Evolutionary conservation across 2,329 filamentous ascomycete species (phyloP), one percentile per base, ranked within the genome.

Genomic region (Boeremia lycopersici): DNA sequence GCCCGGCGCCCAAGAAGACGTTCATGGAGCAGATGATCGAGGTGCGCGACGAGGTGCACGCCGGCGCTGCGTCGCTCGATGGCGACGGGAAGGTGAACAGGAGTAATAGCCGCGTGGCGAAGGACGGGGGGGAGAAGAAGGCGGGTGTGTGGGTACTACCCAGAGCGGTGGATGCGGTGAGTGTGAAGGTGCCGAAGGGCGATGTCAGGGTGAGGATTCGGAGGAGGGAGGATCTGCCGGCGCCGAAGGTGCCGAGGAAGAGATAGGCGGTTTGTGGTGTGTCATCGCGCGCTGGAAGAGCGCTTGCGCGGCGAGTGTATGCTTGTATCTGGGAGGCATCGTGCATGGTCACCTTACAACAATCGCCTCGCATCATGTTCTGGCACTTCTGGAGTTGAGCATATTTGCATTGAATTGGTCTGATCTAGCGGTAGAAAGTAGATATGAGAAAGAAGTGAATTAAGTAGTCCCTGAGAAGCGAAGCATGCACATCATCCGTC

Each of bases 131-230:
- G 59, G 47, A 48, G 7, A 60, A 46, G 35, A 69, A 61, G 56
- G 44, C 36, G 11, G 73, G 72, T 6, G 73, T 70, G 0, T 85
- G 84, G 79, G 74, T 74, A 15, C 74, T 86, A 38, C 85, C 86
- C 0, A 58, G 73, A 70, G 35, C 77, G 78, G 64, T 76, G 67
- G 62, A 78, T 76, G 59, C 67, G 19, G 80, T 79, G 6, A 79
- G 76, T 48, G 79, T 84, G 12, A 81, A 79, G 61, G 74, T 78
- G 52, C 84, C 84, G 9, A 76, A 70, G 39, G 75, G 75, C 12
- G 81, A 86, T 62, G 72, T 84, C 7, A 78, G 80, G 47, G 85
- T 86, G 3, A 81, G 79, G 68, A 76, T 88, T 47, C 80, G 74
- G 46, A 72, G 77, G 53, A 61, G 70, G 47, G 67, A 74, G 54